phyloP scores from a whole-genome alignment of 176 grass and related monocot genomes.

The Sorghum bicolor region DNA sequence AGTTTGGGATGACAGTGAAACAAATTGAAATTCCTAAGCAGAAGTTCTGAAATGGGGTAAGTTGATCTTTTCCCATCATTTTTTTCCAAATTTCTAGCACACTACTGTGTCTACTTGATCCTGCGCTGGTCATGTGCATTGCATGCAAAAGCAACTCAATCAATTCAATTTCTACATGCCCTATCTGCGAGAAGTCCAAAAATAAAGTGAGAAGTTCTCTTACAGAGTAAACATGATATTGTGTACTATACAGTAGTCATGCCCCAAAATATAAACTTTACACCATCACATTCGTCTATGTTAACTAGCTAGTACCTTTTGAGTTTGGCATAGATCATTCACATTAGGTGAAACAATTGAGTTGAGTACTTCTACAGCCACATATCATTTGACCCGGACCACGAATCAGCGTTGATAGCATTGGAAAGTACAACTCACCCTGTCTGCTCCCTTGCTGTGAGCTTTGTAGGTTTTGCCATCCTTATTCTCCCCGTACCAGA shows the following conservation, averaged over 20 bases:
- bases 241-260: background rate
- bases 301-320: constrained; percentile 19
- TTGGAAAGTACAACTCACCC: constrained; percentile 49
- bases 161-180: background rate
- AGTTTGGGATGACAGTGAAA: background rate
- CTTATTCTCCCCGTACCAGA: constrained; percentile 99
- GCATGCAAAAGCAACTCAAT: background rate
- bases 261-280: background rate
- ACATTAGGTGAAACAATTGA: background rate
- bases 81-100: background rate
- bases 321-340: background rate
- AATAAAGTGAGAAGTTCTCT: background rate
- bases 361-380: background rate
- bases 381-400: background rate
- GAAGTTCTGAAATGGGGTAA: background rate
- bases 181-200: background rate
- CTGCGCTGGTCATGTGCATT: background rate
- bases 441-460: constrained; percentile 70
- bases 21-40: too few relatives aligned
- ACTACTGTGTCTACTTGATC: background rate
- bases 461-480: constrained; percentile 82
- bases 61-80: background rate
- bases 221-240: background rate
- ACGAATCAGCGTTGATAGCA: constrained; percentile 11
- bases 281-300: background rate